Conservation (phyloP, 179 eudicot species). For the Gypsophila paniculata region DNA sequence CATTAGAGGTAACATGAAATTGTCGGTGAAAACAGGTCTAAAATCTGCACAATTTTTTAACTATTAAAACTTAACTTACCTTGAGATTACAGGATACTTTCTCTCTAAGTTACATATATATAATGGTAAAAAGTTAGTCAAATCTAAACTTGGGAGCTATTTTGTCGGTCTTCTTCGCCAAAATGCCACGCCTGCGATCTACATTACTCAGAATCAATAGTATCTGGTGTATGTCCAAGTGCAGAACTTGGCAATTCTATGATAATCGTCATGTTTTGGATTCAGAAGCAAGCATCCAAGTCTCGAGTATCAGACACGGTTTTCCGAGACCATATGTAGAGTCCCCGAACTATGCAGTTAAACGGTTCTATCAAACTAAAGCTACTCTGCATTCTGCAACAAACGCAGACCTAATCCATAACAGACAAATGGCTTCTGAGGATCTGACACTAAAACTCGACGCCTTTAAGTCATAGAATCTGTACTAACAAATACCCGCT, state of each 20-base stretch:
- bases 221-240: not conserved
- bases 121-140: slow-evolving; percentile 2
- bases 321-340: not conserved
- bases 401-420: too few relatives aligned
- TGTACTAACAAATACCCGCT: not conserved
- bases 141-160: slow-evolving; percentile 4
- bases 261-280: too few relatives aligned
- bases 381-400: not conserved
- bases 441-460: not conserved
- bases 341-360: too few relatives aligned
- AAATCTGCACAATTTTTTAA: not conserved
- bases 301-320: not conserved
- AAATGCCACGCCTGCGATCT: not conserved
- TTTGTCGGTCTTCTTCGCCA: slow-evolving; percentile 1
- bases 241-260: not conserved
- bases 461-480: not conserved
- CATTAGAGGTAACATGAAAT: not conserved
- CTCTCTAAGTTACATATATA: not conserved
- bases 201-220: not conserved
- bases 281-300: not conserved
- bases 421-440: slow-evolving; percentile 5
- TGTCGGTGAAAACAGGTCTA: not conserved
- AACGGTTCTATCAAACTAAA: slow-evolving; percentile 4
- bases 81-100: not conserved
- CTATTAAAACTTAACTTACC: not conserved